Base-by-base conservation (phyloP, 805 yeast species). In the Metschnikowia baotianmanensis region DNA sequence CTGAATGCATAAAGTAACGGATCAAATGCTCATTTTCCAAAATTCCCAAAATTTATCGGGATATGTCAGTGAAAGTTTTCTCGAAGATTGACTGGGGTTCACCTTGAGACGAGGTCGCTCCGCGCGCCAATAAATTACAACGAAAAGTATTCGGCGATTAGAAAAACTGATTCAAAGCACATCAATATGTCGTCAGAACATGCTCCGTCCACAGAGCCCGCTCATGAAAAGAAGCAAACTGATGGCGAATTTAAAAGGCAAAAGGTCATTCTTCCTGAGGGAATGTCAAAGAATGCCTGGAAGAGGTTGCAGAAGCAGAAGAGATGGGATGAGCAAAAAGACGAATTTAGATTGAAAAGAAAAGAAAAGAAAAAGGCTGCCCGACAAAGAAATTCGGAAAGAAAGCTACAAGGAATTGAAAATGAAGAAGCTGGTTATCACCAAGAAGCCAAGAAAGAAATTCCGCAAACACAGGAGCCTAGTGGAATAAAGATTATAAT, bases 221-320 rank as follows among this genome's bases (percentile, higher is more conserved):
- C 20, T 23, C 12, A 15, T n/a, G 26, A 17, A 11, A 26, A 15
- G 6, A 31, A 18, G 17, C 10, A 32, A 13, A 6, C 5, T 10
- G 26, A 36, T 36, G 34, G 19, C 4, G 12, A 18, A n/a, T 11
- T 19, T 13, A 50, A 50, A 18, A 43, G 52, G 27, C 54, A 50
- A 28, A 50, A 46, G 33, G 38, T 48, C 21, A 48, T 48, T 20
- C 70, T 81, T 7, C 96, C 96, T 2, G 89, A 80, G 43, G 96
- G 96, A 5, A 83, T 91, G 86, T 81, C 95, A 22, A 87, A 85
- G 56, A 75, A 77, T 12, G 90, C 85, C 43, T 91, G 88, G 85
- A 91, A 91, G 61, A 81, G 81, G 52, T 71, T 74, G 44, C 77
- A 82, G 53, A 80, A 75, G 51, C 71, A 61, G 45, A 68, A 73